Evolutionary conservation across 768 basidiomycete species (phyloP).

Genomic region (Phlebiopsis flavidoalba): DNA sequence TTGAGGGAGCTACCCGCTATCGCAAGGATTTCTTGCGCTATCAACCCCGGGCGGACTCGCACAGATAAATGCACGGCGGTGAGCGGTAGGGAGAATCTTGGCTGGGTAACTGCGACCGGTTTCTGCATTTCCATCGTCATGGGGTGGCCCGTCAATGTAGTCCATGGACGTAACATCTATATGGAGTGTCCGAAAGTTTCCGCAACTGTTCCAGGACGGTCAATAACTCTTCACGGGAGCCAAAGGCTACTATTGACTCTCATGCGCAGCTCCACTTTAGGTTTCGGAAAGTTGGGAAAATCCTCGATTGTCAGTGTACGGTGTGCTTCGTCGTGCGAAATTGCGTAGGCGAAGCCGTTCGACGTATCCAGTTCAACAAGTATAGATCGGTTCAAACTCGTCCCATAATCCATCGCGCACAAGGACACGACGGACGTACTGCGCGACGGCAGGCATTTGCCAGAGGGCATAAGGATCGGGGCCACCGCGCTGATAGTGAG

Average conservation of each 20-base stretch:
- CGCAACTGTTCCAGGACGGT: not conserved
- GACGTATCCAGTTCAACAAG: conserved; percentile 5
- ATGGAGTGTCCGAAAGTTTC: not conserved
- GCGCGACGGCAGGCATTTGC: conserved; percentile 5
- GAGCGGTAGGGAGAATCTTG: not conserved
- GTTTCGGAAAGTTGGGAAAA: conserved; percentile 3
- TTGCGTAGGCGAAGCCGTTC: conserved; percentile 2
- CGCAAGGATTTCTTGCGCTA: not conserved
- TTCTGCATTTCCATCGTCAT: not conserved
- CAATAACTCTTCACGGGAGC: conserved; percentile 1
- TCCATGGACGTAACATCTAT: conserved; percentile 4
- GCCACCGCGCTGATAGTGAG: conserved; percentile 6
- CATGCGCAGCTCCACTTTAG: not conserved
- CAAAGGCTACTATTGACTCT: conserved; percentile 3
- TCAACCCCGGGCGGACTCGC: not conserved
- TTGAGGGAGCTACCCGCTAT: not conserved
- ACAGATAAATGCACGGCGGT: not conserved
- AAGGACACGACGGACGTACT: not conserved
- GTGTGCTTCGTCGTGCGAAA: not conserved
- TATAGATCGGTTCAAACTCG: conserved; percentile 2
- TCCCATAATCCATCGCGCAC: conserved; percentile 2
- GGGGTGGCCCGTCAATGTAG: not conserved
- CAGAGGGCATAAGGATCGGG: conserved; percentile 12
- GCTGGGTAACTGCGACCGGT: not conserved
- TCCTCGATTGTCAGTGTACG: not conserved